phyloP scores from a whole-genome alignment of 2,329 filamentous ascomycete genomes.

The Lecanicillium sp. region DNA sequence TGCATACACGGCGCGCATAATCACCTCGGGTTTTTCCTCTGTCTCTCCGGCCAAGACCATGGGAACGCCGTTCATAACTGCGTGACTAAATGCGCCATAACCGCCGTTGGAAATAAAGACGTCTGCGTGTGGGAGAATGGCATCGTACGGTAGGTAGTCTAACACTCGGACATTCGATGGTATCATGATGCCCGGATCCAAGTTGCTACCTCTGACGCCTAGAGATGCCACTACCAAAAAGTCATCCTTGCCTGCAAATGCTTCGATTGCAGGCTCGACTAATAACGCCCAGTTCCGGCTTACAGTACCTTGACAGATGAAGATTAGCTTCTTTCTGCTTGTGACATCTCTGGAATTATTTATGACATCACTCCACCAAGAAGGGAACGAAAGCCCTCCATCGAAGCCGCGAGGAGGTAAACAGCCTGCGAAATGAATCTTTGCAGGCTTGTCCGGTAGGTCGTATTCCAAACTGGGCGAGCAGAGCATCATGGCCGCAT shows the following conservation, averaged over 20 bases:
- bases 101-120: conserved; percentile 40
- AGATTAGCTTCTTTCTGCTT: conserved; percentile 30
- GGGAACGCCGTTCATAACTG: conserved; percentile 5
- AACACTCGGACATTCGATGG: conserved; percentile 33
- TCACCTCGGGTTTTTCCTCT: conserved; percentile 6
- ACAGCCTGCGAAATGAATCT: conserved; percentile 35
- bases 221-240: conserved; percentile 24
- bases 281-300: conserved; percentile 30
- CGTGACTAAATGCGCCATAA: conserved; percentile 24
- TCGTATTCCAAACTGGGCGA: conserved; percentile 30
- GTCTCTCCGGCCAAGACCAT: conserved; percentile 2
- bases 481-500: conserved; percentile 28
- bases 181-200: conserved; percentile 18
- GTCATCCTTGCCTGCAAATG: conserved; percentile 31
- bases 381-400: conserved; percentile 23
- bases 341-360: not conserved
- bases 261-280: conserved; percentile 34
- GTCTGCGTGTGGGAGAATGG: conserved; percentile 32
- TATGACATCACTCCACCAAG: conserved; percentile 37
- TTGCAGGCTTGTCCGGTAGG: conserved; percentile 24
- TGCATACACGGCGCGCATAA: conserved; percentile 3
- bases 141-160: conserved; percentile 41
- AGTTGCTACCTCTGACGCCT: conserved; percentile 15
- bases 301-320: conserved; percentile 40
- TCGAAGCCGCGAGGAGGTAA: conserved; percentile 24